phyloP scores from a whole-genome alignment of 176 grass and related monocot species.

The Lolium rigidum region DNA sequence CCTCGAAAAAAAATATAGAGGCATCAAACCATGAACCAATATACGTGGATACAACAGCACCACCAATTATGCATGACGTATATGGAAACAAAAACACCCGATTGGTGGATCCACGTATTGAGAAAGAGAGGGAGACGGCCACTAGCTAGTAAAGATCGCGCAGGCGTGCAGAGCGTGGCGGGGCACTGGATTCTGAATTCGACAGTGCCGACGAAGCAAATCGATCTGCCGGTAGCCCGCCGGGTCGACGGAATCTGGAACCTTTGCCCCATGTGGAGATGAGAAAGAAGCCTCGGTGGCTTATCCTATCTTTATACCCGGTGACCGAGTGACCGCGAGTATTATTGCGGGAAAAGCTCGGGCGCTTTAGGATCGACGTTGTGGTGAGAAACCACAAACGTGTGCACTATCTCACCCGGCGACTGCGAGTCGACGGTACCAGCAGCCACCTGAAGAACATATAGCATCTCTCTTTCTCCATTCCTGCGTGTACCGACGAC shows the following conservation, averaged over 20 bases:
- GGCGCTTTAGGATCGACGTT: conserved; percentile 16
- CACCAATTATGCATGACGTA: neutral
- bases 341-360: neutral
- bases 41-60: no score
- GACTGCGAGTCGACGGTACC: neutral
- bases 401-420: neutral
- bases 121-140: neutral
- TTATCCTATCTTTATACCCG: neutral
- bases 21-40: no score
- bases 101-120: neutral
- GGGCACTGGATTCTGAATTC: no score
- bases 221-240: neutral
- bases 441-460: neutral
- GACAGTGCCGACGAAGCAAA: neutral
- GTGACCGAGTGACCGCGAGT: neutral
- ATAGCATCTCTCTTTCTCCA: neutral
- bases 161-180: neutral
- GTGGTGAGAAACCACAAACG: conserved; percentile 18
- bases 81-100: neutral
- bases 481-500: neutral
- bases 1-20: no score
- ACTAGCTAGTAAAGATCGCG: neutral
- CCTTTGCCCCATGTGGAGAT: neutral
- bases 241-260: neutral
- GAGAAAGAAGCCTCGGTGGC: neutral